Evolutionary conservation across 352 stramenopile species (phyloP), one percentile per base, ranked within the genome.

Genomic region (Elongisporangium undulatum): DNA sequence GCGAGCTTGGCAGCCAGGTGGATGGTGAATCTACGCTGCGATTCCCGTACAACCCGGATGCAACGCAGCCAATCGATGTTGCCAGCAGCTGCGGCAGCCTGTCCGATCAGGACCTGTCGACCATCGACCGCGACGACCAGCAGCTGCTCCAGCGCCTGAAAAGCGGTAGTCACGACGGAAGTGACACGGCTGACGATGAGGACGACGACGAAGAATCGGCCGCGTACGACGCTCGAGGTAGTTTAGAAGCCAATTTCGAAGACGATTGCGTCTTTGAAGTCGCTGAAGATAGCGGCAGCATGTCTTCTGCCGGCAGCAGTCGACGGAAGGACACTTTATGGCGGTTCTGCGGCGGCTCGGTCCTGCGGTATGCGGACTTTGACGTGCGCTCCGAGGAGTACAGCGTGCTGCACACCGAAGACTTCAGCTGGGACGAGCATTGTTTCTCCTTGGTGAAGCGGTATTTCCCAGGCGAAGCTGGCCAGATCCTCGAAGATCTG

Each of bases 381-480:
- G 85, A 95, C 66, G 83, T 95, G n/a, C 74, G 75, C 21, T 92
- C 85, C 1, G 60, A 75, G 49, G 78, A 89, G 39, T 94, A 95
- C 57, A 78, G 82, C 45, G 82, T 95, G 60, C 68, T 95, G 24
- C 84, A 95, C 59, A 94, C 87, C 17, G 85, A 95, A 54, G 87
- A 95, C 59, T 95, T 95, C 63, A 90, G 81, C 63, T 95, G 87
- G 87, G 87, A 92, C 55, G 85, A 95, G 63, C 87, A 95, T 59
- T 91, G 85, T 57, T 94, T 94, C 66, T 91, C 87, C 23, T 79
- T 94, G 29, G 80, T 95, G 29, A 85, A 82, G 53, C 76, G 85
- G 6, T 95, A 95, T 72, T 95, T 91, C 64, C 83, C 83, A 0
- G 83, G 83, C 17, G 74, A 91, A 59, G 82, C 82, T 20, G 85